phyloP scores from a whole-genome alignment of 192 early-diverging fungal species.

The Entomortierella beljakovae region DNA sequence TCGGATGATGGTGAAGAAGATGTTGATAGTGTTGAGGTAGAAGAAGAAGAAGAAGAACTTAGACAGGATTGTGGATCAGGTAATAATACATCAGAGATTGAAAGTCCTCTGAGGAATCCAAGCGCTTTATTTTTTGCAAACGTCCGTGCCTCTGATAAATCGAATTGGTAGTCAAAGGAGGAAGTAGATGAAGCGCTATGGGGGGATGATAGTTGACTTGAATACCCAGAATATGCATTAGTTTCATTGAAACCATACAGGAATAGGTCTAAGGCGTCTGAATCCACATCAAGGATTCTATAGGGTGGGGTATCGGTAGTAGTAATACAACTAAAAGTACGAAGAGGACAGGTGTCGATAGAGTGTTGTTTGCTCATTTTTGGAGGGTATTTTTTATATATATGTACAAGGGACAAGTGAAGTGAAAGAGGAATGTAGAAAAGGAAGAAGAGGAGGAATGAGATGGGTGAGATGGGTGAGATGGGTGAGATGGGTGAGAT shows the following conservation, averaged over 20 bases:
- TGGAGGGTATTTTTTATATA: background rate
- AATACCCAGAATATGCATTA: too few relatives aligned
- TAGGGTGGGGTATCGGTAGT: conserved; percentile 31
- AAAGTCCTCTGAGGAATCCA: conserved; percentile 16
- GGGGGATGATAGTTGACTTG: background rate
- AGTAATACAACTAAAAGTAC: conserved; percentile 36
- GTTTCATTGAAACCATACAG: conserved; percentile 15
- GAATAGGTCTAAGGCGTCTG: conserved; percentile 32
- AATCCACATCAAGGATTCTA: conserved; percentile 26
- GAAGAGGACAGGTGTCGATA: conserved; percentile 31
- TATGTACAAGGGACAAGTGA: background rate
- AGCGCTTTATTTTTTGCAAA: background rate
- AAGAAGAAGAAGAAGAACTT: background rate
- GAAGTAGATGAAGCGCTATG: too few relatives aligned
- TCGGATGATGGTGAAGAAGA: background rate
- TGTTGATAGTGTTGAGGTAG: too few relatives aligned
- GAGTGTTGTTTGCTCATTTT: conserved; percentile 16
- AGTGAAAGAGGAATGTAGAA: background rate
- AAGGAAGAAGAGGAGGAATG: background rate
- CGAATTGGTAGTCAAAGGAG: conserved; percentile 3
- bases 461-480: background rate
- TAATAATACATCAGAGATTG: conserved; percentile 15
- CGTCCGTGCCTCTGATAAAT: background rate
- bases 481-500: background rate
- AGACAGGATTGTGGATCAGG: conserved; percentile 17